These are phyloP conservation scores for Mucor circinelloides DNA, from an alignment of 371 early-diverging fungal species.

Conservation along the genomic window DNA sequence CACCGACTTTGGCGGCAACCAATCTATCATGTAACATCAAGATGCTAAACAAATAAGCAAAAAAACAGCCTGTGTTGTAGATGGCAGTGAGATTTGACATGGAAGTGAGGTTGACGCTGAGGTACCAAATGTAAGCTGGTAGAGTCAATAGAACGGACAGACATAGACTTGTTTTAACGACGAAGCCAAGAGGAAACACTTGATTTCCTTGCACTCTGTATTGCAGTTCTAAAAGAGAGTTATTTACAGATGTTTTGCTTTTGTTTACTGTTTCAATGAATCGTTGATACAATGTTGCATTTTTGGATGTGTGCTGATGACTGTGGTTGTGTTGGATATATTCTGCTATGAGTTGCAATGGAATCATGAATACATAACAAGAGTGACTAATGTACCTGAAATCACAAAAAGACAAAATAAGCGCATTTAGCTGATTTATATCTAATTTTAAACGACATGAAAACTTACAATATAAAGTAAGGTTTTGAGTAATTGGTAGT, in stretches of 20 bases:
- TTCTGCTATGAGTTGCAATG: conserved; percentile 62
- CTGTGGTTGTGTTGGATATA: conserved; percentile 24
- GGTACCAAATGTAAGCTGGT: conserved; percentile 83
- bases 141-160: conserved; percentile 65
- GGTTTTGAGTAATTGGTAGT: conserved; percentile 68
- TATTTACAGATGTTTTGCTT: conserved; percentile 3
- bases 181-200: conserved; percentile 3
- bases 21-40: conserved; percentile 67
- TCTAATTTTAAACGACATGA: background rate
- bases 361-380: conserved; percentile 68
- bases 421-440: background rate
- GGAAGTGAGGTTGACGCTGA: conserved; percentile 70
- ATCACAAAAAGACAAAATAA: background rate
- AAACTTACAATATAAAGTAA: conserved; percentile 74
- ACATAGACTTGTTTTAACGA: conserved; percentile 17
- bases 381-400: conserved; percentile 73
- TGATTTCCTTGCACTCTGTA: conserved; percentile 18
- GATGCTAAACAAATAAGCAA: conserved; percentile 79
- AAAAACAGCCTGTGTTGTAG: conserved; percentile 82
- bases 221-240: conserved; percentile 23
- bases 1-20: conserved; percentile 56
- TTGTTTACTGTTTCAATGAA: conserved; percentile 7
- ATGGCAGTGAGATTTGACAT: conserved; percentile 83
- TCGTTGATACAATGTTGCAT: conserved; percentile 1
- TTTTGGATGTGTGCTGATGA: background rate